Conservation (phyloP, 2,329 filamentous ascomycete species). For the Dactylellina cionopaga region DNA sequence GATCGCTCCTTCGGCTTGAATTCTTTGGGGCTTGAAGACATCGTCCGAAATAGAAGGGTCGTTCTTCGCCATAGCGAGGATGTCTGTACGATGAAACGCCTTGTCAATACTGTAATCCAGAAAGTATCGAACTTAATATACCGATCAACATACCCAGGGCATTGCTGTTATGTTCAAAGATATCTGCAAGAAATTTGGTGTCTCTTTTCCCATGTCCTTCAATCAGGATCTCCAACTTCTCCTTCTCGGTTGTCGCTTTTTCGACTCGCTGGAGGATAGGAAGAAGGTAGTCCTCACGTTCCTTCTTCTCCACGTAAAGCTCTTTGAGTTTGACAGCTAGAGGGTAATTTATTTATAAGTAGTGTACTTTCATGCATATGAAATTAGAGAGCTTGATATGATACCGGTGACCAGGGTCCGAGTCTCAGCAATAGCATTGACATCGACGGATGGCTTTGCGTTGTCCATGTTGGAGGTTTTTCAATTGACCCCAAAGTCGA, state of each 20-base stretch:
- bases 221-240: conserved; percentile 30
- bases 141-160: conserved; percentile 22
- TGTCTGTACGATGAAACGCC: not conserved
- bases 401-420: conserved; percentile 47
- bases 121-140: no score
- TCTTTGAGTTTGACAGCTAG: conserved; percentile 41
- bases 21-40: conserved; percentile 24
- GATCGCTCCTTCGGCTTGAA: conserved; percentile 18
- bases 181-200: not conserved
- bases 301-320: conserved; percentile 25
- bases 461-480: conserved; percentile 39
- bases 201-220: conserved; percentile 21
- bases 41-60: conserved; percentile 43
- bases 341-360: not conserved
- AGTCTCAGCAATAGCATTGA: conserved; percentile 46
- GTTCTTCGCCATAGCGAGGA: conserved; percentile 19
- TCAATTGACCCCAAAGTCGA: not conserved
- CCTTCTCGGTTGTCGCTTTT: conserved; percentile 27
- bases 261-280: conserved; percentile 23
- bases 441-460: conserved; percentile 21
- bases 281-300: conserved; percentile 16
- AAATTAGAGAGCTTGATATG: not conserved
- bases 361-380: not conserved
- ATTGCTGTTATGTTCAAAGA: conserved; percentile 16
- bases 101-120: no score